Evolutionary conservation across 768 basidiomycete genomes (phyloP), one percentile per base, ranked within the genome.

Genomic region (Basidioascus undulatus): DNA sequence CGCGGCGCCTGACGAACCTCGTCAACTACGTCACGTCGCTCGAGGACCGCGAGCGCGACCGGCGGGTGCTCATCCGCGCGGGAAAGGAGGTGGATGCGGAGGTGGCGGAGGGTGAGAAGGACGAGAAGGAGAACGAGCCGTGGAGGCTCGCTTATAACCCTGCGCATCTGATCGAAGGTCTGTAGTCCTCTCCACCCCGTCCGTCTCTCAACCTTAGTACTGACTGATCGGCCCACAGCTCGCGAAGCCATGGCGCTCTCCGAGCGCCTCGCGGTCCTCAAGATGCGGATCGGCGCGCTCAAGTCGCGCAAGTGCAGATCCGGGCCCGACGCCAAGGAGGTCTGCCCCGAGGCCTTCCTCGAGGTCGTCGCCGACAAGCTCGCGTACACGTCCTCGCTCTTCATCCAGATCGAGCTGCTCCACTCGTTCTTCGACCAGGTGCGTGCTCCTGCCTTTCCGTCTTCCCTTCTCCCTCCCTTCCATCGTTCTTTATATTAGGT

Each of bases 351-450:
- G 57, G 79, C 81, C 0, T 96, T 96, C 70, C 67, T 98, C 47
- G 76, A 83, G 51, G 83, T 89, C 20, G 86, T 98, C 18, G 84
- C 92, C 3, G 82, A 94, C 57, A 96, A 98, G 59, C 66, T 98
- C 32, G 84, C 87, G 1, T 76, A 84, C 54, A 96, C 89, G 0
- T 82, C 84, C 3, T 73, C 87, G 3, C 83, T 94, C 77, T 96
- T 96, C 58, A 92, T 98, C 66, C 38, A 49, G 48, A 92, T 98
- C 44, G 92, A 98, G 56, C 65, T 98, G 9, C 69, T 96, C 2
- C 87, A 92, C 52, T 87, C 94, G 50, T 98, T 96, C 67, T 96
- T 96, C 65, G 92, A 96, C 53, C 83, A 89, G 66, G 83, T 80
- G 49, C 33, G 68, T 55, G 18, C 21, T 21, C 32, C 19, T 16